Percentiles rank a stretch among this genome's conserved stretches.
Conservation (phyloP, 2,329 filamentous ascomycete genomes). For the Magnaporthiopsis poae region DNA sequence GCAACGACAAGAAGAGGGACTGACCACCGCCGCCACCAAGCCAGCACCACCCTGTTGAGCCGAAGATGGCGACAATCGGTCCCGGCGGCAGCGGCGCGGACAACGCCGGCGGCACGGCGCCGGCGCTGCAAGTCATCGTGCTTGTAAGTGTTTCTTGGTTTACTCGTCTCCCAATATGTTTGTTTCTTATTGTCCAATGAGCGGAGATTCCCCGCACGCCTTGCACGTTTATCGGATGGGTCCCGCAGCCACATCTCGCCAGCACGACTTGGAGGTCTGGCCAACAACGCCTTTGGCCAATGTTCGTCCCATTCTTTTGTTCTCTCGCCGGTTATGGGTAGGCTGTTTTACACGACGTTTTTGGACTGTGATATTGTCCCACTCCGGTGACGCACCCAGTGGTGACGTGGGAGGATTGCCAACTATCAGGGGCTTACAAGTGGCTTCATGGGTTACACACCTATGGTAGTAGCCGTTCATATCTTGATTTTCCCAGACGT, state of each 20-base stretch:
- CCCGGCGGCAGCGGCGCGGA: conserved; percentile 11
- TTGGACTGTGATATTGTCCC: not conserved
- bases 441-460: too few species aligned
- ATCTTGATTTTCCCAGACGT: not conserved
- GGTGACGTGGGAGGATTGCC: not conserved
- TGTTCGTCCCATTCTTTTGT: not conserved
- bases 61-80: conserved; percentile 8
- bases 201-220: not conserved
- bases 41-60: too few species aligned
- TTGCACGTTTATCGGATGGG: not conserved
- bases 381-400: not conserved
- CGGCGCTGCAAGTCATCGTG: conserved; percentile 60
- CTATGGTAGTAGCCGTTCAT: not conserved
- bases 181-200: not conserved
- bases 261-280: too few species aligned
- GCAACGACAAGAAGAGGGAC: too few species aligned
- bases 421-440: not conserved
- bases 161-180: conserved; percentile 10
- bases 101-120: conserved; percentile 2
- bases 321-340: not conserved
- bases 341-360: not conserved
- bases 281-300: not conserved
- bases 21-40: too few species aligned
- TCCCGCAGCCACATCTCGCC: not conserved
- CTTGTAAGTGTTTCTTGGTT: conserved; percentile 44